phyloP scores from a whole-genome alignment of 306 rosid genomes.

The Cucurbita argyrosperma region DNA sequence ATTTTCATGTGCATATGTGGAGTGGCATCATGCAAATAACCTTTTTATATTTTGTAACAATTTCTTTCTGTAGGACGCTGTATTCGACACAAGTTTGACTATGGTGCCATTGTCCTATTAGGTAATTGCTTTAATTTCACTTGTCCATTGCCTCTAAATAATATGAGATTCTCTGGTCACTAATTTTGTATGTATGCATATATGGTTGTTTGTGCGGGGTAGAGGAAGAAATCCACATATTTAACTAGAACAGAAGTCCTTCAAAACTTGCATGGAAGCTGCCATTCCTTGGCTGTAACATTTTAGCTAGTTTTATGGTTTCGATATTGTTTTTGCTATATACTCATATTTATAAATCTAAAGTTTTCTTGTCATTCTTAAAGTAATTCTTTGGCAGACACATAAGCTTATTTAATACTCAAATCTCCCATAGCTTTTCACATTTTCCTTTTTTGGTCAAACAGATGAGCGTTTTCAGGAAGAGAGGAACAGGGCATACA shows the following conservation, averaged over 20 bases:
- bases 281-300: not conserved
- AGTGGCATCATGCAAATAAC: not conserved
- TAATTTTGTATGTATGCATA: not conserved
- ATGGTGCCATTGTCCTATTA: constrained; percentile 79
- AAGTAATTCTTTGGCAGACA: not conserved
- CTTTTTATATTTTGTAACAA: not conserved
- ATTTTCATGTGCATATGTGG: not conserved
- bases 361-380: not conserved
- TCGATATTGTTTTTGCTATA: not conserved
- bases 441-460: constrained; percentile 17
- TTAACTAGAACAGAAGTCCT: not conserved
- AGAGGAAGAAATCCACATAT: not conserved
- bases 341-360: not conserved
- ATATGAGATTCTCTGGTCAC: not conserved
- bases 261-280: not conserved
- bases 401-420: not conserved
- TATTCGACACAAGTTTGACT: constrained; percentile 77
- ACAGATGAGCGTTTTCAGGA: constrained; percentile 79
- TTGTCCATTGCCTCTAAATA: not conserved
- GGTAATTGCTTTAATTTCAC: constrained; percentile 33
- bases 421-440: not conserved
- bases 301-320: not conserved
- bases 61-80: constrained; percentile 57
- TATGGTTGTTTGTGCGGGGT: not conserved
- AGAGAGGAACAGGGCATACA: constrained; percentile 53